phyloP scores from a whole-genome alignment of 2,329 filamentous ascomycete species.

The Colletotrichum sp. region DNA sequence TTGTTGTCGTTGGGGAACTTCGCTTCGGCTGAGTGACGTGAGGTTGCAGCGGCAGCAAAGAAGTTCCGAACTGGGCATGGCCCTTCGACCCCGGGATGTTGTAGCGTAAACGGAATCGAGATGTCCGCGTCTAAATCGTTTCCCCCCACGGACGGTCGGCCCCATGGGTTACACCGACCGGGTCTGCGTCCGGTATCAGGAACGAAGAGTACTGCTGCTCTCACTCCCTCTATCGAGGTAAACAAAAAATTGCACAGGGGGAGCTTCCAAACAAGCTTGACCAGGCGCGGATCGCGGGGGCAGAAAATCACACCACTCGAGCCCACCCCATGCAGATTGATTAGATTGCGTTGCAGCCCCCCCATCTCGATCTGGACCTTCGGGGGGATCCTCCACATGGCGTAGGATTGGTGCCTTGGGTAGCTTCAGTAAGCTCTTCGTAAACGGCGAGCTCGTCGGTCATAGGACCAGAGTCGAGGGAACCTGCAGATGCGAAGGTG shows the following conservation, averaged over 20 bases:
- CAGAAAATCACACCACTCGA: slow-evolving; percentile 8
- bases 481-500: not conserved
- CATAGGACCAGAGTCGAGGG: not conserved
- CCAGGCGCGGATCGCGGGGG: not conserved
- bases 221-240: not conserved
- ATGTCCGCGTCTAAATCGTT: slow-evolving; percentile 14
- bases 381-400: not conserved
- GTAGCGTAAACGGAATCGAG: slow-evolving; percentile 11
- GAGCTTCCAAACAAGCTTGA: not conserved
- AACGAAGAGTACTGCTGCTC: not conserved
- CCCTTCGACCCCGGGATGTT: not conserved
- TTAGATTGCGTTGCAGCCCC: slow-evolving; percentile 18
- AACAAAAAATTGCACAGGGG: not conserved
- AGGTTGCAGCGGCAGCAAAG: slow-evolving; percentile 6
- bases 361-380: not conserved
- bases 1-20: not conserved
- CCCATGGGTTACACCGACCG: not conserved
- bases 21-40: not conserved
- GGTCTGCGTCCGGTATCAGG: not conserved
- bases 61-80: not conserved
- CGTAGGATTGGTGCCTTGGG: not conserved
- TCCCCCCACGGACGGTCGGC: not conserved
- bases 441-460: not conserved
- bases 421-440: not conserved
- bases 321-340: not conserved